Evolutionary conservation across 2,329 filamentous ascomycete species (phyloP).

Genomic region (Zymoseptoria tritici): DNA sequence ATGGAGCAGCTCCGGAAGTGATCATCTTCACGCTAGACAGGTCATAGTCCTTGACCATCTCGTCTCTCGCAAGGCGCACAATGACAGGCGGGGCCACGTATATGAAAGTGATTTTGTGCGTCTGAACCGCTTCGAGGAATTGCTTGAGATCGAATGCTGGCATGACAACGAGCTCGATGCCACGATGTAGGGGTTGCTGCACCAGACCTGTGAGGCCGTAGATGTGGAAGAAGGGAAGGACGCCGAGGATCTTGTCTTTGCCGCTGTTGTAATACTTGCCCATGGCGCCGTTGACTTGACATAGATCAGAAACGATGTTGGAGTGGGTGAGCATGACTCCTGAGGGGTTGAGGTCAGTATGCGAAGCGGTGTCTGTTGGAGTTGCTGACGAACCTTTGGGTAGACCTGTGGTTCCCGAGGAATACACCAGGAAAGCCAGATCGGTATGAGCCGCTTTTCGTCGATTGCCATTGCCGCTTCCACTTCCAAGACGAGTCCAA

Average conservation of each 20-base stretch:
- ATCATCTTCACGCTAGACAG: constrained; percentile 73
- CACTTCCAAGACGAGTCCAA: constrained; percentile 61
- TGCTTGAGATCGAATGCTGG: constrained; percentile 71
- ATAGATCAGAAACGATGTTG: constrained; percentile 70
- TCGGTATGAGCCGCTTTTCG: constrained; percentile 58
- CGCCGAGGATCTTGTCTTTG: constrained; percentile 65
- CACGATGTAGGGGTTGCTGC: constrained; percentile 59
- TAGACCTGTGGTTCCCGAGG: constrained; percentile 79
- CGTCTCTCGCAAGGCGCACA: constrained; percentile 70
- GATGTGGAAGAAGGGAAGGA: constrained; percentile 86
- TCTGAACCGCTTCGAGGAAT: constrained; percentile 69
- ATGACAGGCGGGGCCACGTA: constrained; percentile 83
- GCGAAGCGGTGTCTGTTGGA: not conserved
- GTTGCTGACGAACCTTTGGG: constrained; percentile 51
- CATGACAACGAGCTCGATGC: constrained; percentile 63
- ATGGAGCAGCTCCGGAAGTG: constrained; percentile 80
- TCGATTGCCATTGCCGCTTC: constrained; percentile 50
- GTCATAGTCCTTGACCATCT: constrained; percentile 70
- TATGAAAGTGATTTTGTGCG: constrained; percentile 64
- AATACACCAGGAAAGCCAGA: constrained; percentile 78
- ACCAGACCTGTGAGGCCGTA: constrained; percentile 73
- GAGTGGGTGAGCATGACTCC: constrained; percentile 79
- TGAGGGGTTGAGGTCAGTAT: constrained; percentile 5
- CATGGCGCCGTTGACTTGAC: constrained; percentile 48
- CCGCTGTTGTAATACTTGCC: constrained; percentile 37